Percentiles rank a stretch among this genome's conserved stretches.
phyloP scores from a whole-genome alignment of 805 yeast genomes.

The Hanseniaspora occidentalis region DNA sequence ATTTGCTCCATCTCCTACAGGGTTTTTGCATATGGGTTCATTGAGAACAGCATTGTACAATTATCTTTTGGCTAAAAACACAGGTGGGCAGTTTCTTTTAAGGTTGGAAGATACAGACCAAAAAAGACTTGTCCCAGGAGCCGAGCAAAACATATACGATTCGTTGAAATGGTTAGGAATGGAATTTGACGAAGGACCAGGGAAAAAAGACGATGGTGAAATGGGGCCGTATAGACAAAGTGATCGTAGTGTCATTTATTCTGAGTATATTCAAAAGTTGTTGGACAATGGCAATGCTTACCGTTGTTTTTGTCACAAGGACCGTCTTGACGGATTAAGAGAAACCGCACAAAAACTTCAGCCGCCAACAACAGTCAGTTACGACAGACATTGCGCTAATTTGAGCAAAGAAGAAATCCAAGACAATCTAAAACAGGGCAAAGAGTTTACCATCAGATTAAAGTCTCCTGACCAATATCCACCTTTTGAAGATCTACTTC shows the following conservation, averaged over 20 bases:
- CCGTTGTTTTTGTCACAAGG: constrained; percentile 76
- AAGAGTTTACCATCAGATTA: constrained; percentile 52
- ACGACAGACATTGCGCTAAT: constrained; percentile 70
- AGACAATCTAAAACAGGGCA: constrained; percentile 21
- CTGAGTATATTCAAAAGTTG: constrained; percentile 41
- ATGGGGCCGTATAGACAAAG: constrained; percentile 79
- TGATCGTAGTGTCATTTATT: constrained; percentile 58
- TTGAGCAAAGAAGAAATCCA: constrained; percentile 30
- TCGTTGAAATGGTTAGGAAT: constrained; percentile 70
- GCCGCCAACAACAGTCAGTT: constrained; percentile 88
- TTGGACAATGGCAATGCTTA: constrained; percentile 65
- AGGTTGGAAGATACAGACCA: constrained; percentile 92
- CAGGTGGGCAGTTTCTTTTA: constrained; percentile 69
- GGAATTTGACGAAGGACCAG: constrained; percentile 74
- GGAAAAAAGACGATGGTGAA: constrained; percentile 12
- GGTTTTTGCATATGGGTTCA: constrained; percentile 87
- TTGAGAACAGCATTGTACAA: constrained; percentile 87
- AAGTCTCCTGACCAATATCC: constrained; percentile 65
- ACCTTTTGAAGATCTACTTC: constrained; percentile 56
- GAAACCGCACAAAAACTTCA: constrained; percentile 59
- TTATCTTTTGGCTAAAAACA: constrained; percentile 63
- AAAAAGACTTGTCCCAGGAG: constrained; percentile 62
- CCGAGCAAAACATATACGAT: constrained; percentile 69
- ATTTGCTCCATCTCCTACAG: constrained; percentile 98
- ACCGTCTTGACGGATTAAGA: constrained; percentile 53